Conservation (phyloP, 345 rosid species). For the Psidium friedrichsthalianum region DNA sequence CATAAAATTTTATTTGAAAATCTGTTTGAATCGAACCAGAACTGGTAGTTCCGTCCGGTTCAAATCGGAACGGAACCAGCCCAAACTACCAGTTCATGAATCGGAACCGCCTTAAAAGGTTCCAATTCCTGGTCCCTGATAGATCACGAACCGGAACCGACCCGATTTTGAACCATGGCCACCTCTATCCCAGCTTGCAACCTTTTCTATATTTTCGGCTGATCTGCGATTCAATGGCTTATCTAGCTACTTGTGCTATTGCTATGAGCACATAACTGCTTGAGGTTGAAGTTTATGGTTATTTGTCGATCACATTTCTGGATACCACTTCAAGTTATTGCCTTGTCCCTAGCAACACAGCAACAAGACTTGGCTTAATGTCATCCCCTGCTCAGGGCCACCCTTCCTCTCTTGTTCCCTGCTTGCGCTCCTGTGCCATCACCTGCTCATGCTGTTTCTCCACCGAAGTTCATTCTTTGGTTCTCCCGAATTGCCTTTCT, state of each 20-base stretch:
- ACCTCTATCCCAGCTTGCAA: not conserved
- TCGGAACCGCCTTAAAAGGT: too few species aligned
- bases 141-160: too few species aligned
- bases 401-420: not conserved
- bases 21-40: too few species aligned
- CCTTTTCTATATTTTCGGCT: not conserved
- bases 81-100: too few species aligned
- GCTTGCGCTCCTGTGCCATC: not conserved
- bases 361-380: not conserved
- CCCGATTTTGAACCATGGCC: too few species aligned
- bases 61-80: too few species aligned
- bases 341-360: not conserved
- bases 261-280: not conserved
- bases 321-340: not conserved
- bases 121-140: too few species aligned
- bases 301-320: not conserved
- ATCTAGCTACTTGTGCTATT: not conserved
- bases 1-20: too few species aligned
- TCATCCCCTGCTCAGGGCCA: accelerated
- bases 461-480: not conserved
- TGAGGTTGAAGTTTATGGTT: not conserved
- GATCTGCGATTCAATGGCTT: not conserved
- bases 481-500: not conserved
- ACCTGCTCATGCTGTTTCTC: not conserved
- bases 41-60: too few species aligned